Base-by-base conservation (phyloP, 192 early-diverging fungal genomes). In the Lunasporangiospora selenospora region DNA sequence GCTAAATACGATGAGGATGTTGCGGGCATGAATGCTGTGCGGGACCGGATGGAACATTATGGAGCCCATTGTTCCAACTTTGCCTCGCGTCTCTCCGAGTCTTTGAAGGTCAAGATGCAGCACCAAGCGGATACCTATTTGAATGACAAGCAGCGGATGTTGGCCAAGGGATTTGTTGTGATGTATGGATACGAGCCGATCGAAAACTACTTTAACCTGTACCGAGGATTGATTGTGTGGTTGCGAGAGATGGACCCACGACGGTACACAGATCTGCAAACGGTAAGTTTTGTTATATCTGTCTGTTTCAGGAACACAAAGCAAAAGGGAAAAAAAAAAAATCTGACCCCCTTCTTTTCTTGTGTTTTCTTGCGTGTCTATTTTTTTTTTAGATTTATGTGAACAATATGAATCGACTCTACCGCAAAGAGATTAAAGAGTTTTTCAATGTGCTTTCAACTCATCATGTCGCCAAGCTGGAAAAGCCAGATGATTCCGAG, bases 221-320 rank as follows among this genome's bases (percentile, higher is more conserved):
- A 88, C 44, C 85, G 81, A 12, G 88, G 87, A 2, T 69, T 92
- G 34, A 81, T 84, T 33, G 53, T 89, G 16, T 93, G 92, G 92
- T 77, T 90, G 49, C 83, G 87, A 53, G 87, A 92, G 47, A 84
- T 92, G 65, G 89, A 91, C 34, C 77, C 89, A 24, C 59, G 53
- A 9, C 79, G 86, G 19, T 86, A 90, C 66, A 84, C 84, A 49
- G 92, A 93, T 53, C 59, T 92, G 6, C 90, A 91, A 45, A 87
- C 81, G 63, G 81, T 92, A 69, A 37, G 62, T 30, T 16, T 34
- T 2, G 27, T 16, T 2, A 19, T 24, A 29, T n/a, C 51, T 24
- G 15, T 27, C 15, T 6, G 18, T 30, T 37, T 8, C 23, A 33
- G 6, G 10, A 18, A 12, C n/a, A n/a, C n/a, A n/a, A n/a, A 55